Base-by-base conservation (phyloP, 331 rosid genomes). In the Spiraea crenata region DNA sequence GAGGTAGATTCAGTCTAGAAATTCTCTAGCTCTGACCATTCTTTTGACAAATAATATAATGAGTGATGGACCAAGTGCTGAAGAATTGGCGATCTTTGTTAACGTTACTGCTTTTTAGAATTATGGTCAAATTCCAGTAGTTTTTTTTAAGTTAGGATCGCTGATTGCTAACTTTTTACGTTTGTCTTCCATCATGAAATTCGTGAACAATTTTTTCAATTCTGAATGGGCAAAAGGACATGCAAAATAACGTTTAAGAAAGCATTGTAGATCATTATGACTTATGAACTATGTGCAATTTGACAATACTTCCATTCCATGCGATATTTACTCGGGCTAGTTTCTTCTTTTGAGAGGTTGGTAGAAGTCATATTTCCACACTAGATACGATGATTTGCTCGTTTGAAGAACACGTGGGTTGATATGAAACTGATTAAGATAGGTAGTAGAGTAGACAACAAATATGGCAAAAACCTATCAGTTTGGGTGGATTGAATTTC, bases 21-120 rank as follows among this genome's bases (percentile, higher is more conserved):
- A 9, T 64, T 65, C 57, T 69, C 63, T 25, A 25, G 31, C 31
- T 17, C 12, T 68, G 63, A 73, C 58, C 77, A 46, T 35, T 38
- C 75, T 78, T 68, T 70, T 45, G 67, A 13, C 51, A 63, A 57
- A 44, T 54, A 44, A 60, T 14, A 20, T 20, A 64, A 57, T 8
- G 55, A 19, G 71, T 25, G 44, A 44, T 71, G 57, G 44, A 37
- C 56, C 7, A 25, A 25, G 31, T 25, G 2, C 31, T 2, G 31
- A 25, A 25, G 31, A 25, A 25, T 25, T 25, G 31, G 2, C 2
- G 31, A 25, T 25, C 31, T 25, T 25, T 25, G 2, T 25, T 25
- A 25, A 25, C 31, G 31, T 25, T 25, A 25, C 1, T 25, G 31
- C 31, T 25, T 25, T 25, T 25, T 2, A 25, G 2, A 25, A 25